Conservation (phyloP, 2,329 filamentous ascomycete genomes). For the Niveomyces coronatus region DNA sequence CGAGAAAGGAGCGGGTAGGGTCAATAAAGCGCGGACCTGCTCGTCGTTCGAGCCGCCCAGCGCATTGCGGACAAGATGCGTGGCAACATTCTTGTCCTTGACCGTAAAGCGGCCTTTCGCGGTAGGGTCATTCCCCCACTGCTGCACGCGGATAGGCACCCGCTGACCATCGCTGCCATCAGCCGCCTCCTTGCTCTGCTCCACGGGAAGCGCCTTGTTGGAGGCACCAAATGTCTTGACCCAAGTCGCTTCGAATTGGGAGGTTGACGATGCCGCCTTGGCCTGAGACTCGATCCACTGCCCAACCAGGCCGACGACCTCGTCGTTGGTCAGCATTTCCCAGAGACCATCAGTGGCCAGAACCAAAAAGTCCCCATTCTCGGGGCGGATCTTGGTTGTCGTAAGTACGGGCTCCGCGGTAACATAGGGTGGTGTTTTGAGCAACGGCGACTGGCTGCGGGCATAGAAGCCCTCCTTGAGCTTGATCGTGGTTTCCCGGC, state of each 20-base stretch:
- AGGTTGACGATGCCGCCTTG: constrained; percentile 32
- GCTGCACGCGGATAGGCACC: constrained; percentile 76
- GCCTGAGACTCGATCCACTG: constrained; percentile 87
- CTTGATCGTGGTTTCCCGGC: constrained; percentile 68
- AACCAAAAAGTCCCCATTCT: constrained; percentile 88
- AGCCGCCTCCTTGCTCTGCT: constrained; percentile 38
- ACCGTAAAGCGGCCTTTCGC: constrained; percentile 79
- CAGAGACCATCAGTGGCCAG: constrained; percentile 94
- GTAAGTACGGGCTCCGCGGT: constrained; percentile 93
- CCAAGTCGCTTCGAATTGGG: constrained; percentile 63
- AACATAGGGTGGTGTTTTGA: constrained; percentile 92
- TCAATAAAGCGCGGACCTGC: constrained; percentile 85
- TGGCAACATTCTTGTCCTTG: constrained; percentile 91
- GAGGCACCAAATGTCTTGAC: constrained; percentile 48
- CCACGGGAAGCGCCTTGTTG: constrained; percentile 59
- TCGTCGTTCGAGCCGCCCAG: constrained; percentile 88
- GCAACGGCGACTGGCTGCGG: constrained; percentile 60
- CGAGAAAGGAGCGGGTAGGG: constrained; percentile 82
- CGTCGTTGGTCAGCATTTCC: constrained; percentile 99
- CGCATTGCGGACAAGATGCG: constrained; percentile 89
- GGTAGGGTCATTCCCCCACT: constrained; percentile 75
- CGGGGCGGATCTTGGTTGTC: constrained; percentile 81
- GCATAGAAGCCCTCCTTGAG: constrained; percentile 84
- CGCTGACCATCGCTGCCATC: constrained; percentile 58
- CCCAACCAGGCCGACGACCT: constrained; percentile 91